These are phyloP conservation scores for Pestalotiopsis sp. DNA, from an alignment of 2,329 filamentous ascomycete genomes.

Conservation along the genomic window DNA sequence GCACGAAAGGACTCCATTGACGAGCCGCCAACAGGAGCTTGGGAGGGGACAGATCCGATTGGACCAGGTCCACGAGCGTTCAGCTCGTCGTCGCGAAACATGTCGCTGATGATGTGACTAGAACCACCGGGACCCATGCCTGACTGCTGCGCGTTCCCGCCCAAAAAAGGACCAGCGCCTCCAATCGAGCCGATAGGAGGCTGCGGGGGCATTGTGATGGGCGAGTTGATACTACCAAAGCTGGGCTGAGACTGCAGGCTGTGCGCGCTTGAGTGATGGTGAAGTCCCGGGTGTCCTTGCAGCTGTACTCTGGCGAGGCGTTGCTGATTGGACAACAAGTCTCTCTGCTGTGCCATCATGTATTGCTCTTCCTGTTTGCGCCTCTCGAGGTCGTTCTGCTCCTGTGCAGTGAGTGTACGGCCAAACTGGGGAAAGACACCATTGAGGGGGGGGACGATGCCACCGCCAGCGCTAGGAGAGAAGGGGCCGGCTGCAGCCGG, in stretches of 20 bases:
- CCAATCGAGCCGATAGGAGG: constrained; percentile 60
- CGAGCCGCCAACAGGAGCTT: constrained; percentile 40
- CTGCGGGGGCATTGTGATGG: constrained; percentile 63
- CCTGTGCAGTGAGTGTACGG: constrained; percentile 92
- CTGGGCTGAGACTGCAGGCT: constrained; percentile 97
- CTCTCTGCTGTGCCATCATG: constrained; percentile 92
- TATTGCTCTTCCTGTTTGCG: constrained; percentile 98
- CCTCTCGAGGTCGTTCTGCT: constrained; percentile 95
- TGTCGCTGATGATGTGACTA: constrained; percentile 38
- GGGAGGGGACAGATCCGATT: constrained; percentile 34
- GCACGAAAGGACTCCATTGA: constrained; percentile 43
- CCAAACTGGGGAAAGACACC: constrained; percentile 95
- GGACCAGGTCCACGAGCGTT: constrained; percentile 37
- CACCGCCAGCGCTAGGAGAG: constrained; percentile 53
- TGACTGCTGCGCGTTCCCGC: constrained; percentile 51
- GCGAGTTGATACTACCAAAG: constrained; percentile 93
- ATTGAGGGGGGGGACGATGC: constrained; percentile 85
- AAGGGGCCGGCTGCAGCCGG: constrained; percentile 56
- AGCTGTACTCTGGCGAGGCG: constrained; percentile 74
- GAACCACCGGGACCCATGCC: constrained; percentile 42
- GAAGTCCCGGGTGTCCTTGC: constrained; percentile 61
- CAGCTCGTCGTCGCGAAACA: constrained; percentile 74
- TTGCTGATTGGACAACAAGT: constrained; percentile 87
- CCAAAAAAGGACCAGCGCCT: constrained; percentile 71
- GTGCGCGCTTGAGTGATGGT: constrained; percentile 93